Conservation (phyloP, 805 yeast genomes). For the Nakazawaea pomicola region DNA sequence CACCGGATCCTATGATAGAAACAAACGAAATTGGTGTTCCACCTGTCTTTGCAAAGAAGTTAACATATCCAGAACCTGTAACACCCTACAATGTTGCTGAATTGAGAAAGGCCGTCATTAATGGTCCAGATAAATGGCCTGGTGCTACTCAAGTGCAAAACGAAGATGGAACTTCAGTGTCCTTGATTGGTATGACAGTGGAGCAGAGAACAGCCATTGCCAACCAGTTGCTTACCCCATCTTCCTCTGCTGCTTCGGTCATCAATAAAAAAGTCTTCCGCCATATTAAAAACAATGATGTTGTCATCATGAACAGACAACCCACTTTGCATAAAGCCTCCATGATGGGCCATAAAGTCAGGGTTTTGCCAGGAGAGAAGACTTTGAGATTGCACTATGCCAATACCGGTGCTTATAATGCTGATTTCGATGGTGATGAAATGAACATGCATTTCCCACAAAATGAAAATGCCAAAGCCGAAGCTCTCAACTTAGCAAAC, state of each 20-base stretch:
- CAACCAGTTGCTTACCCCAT: constrained; percentile 88
- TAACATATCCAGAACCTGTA: constrained; percentile 98
- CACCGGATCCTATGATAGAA: constrained; percentile 97
- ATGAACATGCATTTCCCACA: constrained; percentile 99
- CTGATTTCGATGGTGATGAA: constrained; percentile 99
- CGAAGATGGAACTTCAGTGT: constrained; percentile 84
- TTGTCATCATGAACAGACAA: constrained; percentile 97
- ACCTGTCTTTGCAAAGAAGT: constrained; percentile 92
- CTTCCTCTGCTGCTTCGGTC: constrained; percentile 50
- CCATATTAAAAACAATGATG: constrained; percentile 92
- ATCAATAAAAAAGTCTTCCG: constrained; percentile 90
- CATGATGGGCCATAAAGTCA: constrained; percentile 98
- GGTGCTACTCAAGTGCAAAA: constrained; percentile 96
- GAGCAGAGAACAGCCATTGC: constrained; percentile 96
- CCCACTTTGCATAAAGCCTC: constrained; percentile 99
- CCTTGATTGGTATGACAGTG: constrained; percentile 80
- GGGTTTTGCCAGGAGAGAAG: constrained; percentile 96
- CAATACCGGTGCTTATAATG: constrained; percentile 97
- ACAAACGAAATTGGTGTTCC: constrained; percentile 99
- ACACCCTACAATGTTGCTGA: constrained; percentile 88
- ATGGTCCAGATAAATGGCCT: constrained; percentile 98
- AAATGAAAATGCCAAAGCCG: constrained; percentile 94
- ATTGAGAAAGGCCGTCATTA: constrained; percentile 88
- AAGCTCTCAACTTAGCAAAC: constrained; percentile 90
- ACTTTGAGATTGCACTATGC: constrained; percentile 96